A percentile compares a stretch with the other conserved stretches of the same genome.
Conservation (phyloP, 2,329 filamentous ascomycete species). For the Nannizziopsis arthrosporioides region DNA sequence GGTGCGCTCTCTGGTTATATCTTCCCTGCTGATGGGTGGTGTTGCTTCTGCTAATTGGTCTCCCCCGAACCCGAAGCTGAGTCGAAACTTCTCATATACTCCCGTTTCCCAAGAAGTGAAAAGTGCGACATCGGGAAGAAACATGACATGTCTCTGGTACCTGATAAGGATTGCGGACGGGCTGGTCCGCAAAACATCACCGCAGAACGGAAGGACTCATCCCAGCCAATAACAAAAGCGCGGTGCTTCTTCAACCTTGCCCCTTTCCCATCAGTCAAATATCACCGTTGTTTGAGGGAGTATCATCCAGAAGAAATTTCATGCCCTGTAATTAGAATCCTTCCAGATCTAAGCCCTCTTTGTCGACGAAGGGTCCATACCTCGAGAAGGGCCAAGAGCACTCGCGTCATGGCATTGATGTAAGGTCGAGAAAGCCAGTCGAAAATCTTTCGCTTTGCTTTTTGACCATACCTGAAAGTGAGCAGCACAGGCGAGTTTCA, state of each 20-base stretch:
- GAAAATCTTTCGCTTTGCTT: no score
- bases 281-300: slow-evolving; percentile 8
- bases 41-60: no score
- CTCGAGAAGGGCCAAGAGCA: not conserved
- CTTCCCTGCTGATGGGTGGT: no score
- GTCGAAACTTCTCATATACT: no score
- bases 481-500: not conserved
- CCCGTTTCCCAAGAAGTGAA: no score
- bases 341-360: not conserved
- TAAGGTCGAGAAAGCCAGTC: not conserved
- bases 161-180: no score
- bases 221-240: not conserved
- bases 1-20: no score
- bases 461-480: no score
- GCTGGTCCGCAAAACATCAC: not conserved
- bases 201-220: not conserved
- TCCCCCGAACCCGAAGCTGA: no score
- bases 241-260: not conserved
- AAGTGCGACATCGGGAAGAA: no score
- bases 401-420: not conserved
- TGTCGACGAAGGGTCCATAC: not conserved
- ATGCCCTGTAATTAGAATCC: slow-evolving; percentile 3
- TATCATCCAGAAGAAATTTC: not conserved
- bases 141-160: no score
- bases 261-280: not conserved